A percentile compares a stretch with the other conserved stretches of the same genome.
Evolutionary conservation across 2,329 filamentous ascomycete species (phyloP).

Genomic region (Diaporthe velutina): DNA sequence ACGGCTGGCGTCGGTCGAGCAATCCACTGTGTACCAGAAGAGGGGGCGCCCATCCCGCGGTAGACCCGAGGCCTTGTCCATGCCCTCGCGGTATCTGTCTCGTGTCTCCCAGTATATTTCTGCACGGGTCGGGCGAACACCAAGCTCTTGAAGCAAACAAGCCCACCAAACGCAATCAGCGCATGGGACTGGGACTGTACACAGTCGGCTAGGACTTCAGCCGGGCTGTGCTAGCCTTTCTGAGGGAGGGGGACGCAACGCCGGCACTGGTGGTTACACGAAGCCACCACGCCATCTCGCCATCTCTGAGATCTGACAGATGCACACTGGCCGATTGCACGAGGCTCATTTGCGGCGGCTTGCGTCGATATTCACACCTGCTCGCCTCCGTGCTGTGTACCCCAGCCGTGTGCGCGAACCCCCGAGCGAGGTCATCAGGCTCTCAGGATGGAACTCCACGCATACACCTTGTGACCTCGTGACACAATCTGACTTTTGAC

Average conservation of each 20-base stretch:
- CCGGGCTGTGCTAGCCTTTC: conserved; percentile 15
- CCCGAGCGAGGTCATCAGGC: conserved; percentile 25
- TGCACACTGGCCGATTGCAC: conserved; percentile 15
- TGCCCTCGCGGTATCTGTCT: not conserved
- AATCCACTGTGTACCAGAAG: not conserved
- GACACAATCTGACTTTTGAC: conserved; percentile 26
- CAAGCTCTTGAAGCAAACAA: conserved; percentile 12
- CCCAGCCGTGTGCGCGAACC: conserved; percentile 10
- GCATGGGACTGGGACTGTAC: conserved; percentile 1
- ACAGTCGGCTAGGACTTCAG: conserved; percentile 9
- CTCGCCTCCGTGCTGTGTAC: conserved; percentile 10
- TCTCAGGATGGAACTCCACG: conserved; percentile 13
- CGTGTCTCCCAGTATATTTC: not conserved
- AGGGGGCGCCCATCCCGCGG: not conserved
- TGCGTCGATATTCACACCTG: conserved; percentile 8
- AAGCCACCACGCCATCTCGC: conserved; percentile 31
- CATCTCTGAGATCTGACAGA: conserved; percentile 32
- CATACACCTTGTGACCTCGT: conserved; percentile 27
- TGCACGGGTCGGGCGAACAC: conserved; percentile 10
- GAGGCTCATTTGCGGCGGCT: conserved; percentile 19
- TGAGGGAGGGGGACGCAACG: conserved; percentile 20
- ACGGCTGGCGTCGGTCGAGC: conserved; percentile 19
- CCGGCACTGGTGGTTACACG: conserved; percentile 35
- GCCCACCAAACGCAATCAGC: not conserved
- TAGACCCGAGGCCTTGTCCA: not conserved